Evolutionary conservation across 2,329 filamentous ascomycete species (phyloP).

Genomic region (Leptographium radiaticola): DNA sequence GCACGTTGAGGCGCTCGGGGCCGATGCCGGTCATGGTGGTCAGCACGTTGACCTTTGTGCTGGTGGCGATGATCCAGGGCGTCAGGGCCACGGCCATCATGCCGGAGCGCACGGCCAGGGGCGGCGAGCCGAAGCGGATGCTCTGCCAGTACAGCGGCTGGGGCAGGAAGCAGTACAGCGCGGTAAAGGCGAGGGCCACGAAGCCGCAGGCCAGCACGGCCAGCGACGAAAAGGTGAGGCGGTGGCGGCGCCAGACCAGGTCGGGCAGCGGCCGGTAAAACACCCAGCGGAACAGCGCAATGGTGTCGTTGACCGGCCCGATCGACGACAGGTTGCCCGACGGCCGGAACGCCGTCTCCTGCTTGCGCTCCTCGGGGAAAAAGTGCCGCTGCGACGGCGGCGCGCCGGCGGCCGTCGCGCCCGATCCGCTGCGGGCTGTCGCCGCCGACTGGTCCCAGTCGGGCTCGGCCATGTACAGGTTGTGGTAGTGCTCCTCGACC

Average conservation of each 20-base stretch:
- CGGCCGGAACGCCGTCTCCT: conserved; percentile 43
- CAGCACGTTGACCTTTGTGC: conserved; percentile 83
- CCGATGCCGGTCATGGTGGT: conserved; percentile 79
- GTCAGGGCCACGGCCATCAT: conserved; percentile 89
- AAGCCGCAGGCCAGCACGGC: conserved; percentile 56
- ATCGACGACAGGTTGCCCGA: conserved; percentile 68
- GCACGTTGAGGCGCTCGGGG: conserved; percentile 80
- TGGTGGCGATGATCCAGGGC: conserved; percentile 82
- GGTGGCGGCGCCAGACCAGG: conserved; percentile 50
- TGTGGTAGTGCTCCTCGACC: conserved; percentile 50
- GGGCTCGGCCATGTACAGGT: conserved; percentile 37
- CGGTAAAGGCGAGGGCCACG: conserved; percentile 56
- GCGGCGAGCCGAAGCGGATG: conserved; percentile 77
- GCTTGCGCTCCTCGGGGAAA: conserved; percentile 52
- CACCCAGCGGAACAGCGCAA: conserved; percentile 76
- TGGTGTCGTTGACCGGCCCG: conserved; percentile 58
- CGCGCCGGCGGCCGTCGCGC: conserved; percentile 6
- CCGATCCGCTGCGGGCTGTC: conserved; percentile 17
- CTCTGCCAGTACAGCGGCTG: conserved; percentile 84
- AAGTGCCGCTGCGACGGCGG: conserved; percentile 50
- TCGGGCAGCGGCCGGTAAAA: conserved; percentile 81
- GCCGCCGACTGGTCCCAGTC: conserved; percentile 31
- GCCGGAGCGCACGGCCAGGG: conserved; percentile 71
- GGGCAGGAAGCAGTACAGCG: conserved; percentile 73
- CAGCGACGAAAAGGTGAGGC: conserved; percentile 70